phyloP scores from a whole-genome alignment of 2,329 filamentous ascomycete genomes.

The Alternaria sp. region DNA sequence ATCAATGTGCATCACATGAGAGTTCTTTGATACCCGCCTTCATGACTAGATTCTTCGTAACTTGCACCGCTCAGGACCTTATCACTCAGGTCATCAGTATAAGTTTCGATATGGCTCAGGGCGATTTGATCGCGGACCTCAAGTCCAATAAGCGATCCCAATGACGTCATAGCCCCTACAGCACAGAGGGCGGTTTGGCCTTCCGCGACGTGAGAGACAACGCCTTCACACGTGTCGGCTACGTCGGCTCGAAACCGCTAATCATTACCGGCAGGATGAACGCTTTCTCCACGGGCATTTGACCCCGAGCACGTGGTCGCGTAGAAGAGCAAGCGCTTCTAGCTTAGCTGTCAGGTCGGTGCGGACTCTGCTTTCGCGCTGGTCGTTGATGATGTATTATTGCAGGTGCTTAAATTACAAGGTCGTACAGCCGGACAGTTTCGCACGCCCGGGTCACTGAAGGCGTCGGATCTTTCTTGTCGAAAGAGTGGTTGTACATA shows the following conservation, averaged over 20 bases:
- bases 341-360: not conserved
- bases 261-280: not conserved
- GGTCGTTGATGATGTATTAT: not conserved
- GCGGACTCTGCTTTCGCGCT: not conserved
- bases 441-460: not conserved
- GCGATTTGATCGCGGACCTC: fast-evolving
- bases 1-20: no score
- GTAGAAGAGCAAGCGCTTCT: not conserved
- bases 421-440: not conserved
- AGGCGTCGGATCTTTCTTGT: not conserved
- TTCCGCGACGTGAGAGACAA: not conserved
- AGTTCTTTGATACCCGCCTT: not conserved
- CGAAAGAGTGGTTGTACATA: not conserved
- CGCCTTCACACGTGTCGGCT: not conserved
- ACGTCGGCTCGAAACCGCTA: not conserved
- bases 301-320: not conserved
- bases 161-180: not conserved
- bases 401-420: not conserved
- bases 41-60: not conserved
- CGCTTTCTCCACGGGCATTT: not conserved
- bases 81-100: not conserved
- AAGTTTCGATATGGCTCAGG: fast-evolving
- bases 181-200: not conserved
- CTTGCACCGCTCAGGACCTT: not conserved
- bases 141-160: not conserved